Base-by-base conservation (phyloP, 2,329 filamentous ascomycete species). In the Fusarium clavum region DNA sequence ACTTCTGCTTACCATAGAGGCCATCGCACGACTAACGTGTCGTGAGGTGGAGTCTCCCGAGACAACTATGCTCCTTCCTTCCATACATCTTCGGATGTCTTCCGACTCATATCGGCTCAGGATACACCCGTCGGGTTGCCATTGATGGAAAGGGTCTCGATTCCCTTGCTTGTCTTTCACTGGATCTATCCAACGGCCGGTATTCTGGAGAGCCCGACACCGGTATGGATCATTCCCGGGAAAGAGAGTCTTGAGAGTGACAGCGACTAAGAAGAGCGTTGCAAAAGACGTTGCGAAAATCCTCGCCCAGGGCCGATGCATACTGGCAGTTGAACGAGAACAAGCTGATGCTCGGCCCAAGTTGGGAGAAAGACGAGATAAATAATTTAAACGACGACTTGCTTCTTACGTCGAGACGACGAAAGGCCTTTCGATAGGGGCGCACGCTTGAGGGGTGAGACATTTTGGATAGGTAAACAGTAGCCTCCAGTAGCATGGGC, bases 71-170 rank as follows among this genome's bases (percentile, higher is more conserved):
- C 81, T 83, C 24, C 83, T 83, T 14, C 81, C 78, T 12, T 79
- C 77, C 22, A 89, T 81, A 70, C 90, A 91, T 53, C 78, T 76
- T 16, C 79, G 76, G 32, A 90, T 81, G 30, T 88, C 85, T 18
- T 81, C 75, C 8, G 77, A 75, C 14, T 82, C 81, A 77, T 90
- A 90, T 52, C 84, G 79, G 61, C 85, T 83, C 74, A 90, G 81
- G 41, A 86, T 84, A 77, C 89, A 91, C 18, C 86, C 86, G n/a
- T 81, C 81, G 3, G 88, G 85, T 59, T 89, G 86, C 88, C 88
- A 90, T 82, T 81, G 47, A 80, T 77, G 69, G 81, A 84, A 11
- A 64, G 49, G 75, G 56, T 40, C 73, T 53, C 61, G 69, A 62
- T 67, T 71, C 64, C 72, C 71, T 71, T 69, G 44, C 55, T 67